Conservation (phyloP, 306 rosid species). For the Glycine latifolia region DNA sequence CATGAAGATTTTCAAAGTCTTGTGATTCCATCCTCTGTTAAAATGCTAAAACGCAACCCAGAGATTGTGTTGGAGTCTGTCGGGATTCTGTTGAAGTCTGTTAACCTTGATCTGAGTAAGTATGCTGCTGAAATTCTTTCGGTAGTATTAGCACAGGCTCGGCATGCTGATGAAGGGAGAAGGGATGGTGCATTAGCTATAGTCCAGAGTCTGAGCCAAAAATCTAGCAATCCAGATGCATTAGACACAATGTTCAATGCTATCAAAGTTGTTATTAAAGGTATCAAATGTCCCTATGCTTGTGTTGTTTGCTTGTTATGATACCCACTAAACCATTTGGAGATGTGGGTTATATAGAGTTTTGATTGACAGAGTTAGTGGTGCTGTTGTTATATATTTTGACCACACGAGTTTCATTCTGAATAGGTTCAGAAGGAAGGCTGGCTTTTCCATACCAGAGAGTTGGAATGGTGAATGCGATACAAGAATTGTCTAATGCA, state of each 20-base stretch:
- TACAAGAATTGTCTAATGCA: constrained; percentile 81
- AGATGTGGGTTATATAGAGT: constrained; percentile 33
- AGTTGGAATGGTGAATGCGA: constrained; percentile 82
- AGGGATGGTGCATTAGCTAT: constrained; percentile 77
- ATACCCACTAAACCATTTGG: constrained; percentile 32
- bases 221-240: constrained; percentile 91
- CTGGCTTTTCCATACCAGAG: constrained; percentile 95
- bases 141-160: constrained; percentile 80
- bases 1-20: constrained; percentile 83
- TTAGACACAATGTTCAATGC: constrained; percentile 78
- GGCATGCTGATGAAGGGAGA: constrained; percentile 90
- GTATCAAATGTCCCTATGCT: constrained; percentile 50
- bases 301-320: constrained; percentile 14
- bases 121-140: constrained; percentile 87
- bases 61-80: constrained; percentile 95
- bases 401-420: constrained; percentile 42
- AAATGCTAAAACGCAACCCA: constrained; percentile 98
- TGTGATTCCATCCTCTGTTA: constrained; percentile 82
- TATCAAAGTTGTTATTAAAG: constrained; percentile 84
- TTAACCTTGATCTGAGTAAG: constrained; percentile 90
- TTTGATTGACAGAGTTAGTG: neutral
- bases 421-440: constrained; percentile 93
- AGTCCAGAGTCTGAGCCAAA: constrained; percentile 74
- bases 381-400: neutral
- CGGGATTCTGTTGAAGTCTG: constrained; percentile 77